These are phyloP conservation scores for Hypoxylon sp. DNA, from an alignment of 2,329 filamentous ascomycete species.

Conservation along the genomic window DNA sequence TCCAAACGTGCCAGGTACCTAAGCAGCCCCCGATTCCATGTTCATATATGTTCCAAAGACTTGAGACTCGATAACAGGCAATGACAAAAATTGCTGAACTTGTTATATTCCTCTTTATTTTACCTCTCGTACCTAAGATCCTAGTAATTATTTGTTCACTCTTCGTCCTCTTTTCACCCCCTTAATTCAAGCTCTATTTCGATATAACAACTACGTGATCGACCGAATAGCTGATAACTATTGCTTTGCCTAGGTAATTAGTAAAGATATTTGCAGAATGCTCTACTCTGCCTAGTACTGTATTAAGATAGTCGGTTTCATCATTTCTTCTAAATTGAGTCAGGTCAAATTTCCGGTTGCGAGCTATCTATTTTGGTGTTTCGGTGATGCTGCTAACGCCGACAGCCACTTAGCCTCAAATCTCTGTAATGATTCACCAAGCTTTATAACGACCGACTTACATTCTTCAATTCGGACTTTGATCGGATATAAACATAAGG, in stretches of 20 bases:
- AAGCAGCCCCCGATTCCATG: not conserved
- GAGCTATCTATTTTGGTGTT: constrained; percentile 2
- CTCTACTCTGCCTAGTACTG: not conserved
- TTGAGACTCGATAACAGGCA: not conserved
- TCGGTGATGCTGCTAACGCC: constrained; percentile 33
- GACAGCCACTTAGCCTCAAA: constrained; percentile 19
- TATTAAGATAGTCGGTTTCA: not conserved
- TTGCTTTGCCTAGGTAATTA: not conserved
- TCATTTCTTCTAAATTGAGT: not conserved
- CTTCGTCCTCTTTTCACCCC: not conserved
- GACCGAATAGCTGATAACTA: not conserved
- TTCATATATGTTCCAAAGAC: not conserved
- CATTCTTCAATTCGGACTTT: not conserved
- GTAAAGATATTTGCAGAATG: not conserved
- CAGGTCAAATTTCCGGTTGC: not conserved
- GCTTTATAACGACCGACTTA: not conserved
- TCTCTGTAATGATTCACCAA: not conserved
- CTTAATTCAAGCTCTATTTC: not conserved
- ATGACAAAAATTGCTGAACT: no score
- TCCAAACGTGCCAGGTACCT: not conserved
- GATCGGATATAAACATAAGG: constrained; percentile 2
- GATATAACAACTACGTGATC: not conserved
- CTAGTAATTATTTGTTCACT: not conserved
- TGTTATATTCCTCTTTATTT: no score
- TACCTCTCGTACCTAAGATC: no score